These are phyloP conservation scores for Aquilaria malaccensis DNA, from an alignment of 345 rosid genomes.

Conservation along the genomic window DNA sequence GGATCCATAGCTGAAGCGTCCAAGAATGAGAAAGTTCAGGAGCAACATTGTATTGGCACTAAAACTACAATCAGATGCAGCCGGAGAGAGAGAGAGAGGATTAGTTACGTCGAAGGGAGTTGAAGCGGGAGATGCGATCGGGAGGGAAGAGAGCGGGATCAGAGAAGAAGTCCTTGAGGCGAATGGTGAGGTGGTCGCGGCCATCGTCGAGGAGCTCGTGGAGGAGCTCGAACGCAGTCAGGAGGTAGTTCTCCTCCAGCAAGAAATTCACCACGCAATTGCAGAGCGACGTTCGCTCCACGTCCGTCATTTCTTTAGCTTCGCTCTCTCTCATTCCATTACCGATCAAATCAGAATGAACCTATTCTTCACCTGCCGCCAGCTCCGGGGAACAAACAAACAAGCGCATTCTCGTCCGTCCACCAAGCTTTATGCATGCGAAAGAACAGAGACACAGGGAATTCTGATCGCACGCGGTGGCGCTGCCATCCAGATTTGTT, in stretches of 20 bases:
- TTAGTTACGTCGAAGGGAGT: slow-evolving; percentile 58
- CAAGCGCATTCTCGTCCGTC: too few species aligned
- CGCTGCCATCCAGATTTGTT: too few species aligned
- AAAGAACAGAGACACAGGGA: too few species aligned
- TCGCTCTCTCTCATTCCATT: too few species aligned
- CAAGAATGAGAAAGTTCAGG: slow-evolving; percentile 11
- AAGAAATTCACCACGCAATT: slow-evolving; percentile 89
- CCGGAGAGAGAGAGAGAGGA: neutral
- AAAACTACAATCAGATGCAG: too few species aligned
- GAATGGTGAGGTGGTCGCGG: slow-evolving; percentile 78
- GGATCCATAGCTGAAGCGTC: slow-evolving; percentile 69
- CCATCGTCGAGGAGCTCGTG: slow-evolving; percentile 93
- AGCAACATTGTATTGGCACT: neutral
- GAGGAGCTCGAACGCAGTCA: slow-evolving; percentile 83
- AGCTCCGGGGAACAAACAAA: too few species aligned
- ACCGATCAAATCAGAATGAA: too few species aligned
- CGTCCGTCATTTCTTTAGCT: slow-evolving; percentile 37
- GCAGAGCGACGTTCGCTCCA: slow-evolving; percentile 86
- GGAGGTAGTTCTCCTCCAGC: slow-evolving; percentile 74
- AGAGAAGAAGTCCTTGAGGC: slow-evolving; percentile 76
- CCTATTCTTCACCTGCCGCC: too few species aligned
- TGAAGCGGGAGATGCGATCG: slow-evolving; percentile 84
- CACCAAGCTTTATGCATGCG: too few species aligned
- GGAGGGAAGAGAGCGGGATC: slow-evolving; percentile 79
- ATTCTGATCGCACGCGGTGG: too few species aligned